Evolutionary conservation across 2,329 filamentous ascomycete genomes (phyloP).

Genomic region (Lasiodiplodia citricola): DNA sequence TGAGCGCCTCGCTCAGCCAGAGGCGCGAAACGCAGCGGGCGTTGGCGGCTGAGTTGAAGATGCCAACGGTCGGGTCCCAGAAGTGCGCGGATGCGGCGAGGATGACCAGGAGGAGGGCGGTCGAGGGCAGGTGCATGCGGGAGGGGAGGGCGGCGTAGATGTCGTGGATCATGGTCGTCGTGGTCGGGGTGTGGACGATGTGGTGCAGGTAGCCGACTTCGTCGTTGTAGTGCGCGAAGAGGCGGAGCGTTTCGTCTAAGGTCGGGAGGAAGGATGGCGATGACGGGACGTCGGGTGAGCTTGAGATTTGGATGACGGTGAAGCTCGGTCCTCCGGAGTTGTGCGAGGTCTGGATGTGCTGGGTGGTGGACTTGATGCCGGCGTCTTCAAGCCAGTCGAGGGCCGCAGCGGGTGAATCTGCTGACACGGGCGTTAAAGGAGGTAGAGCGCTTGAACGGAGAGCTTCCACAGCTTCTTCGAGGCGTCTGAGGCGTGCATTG

Average conservation of each 20-base stretch:
- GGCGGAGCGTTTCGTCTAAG: background rate
- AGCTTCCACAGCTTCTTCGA: background rate
- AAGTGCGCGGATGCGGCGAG: background rate
- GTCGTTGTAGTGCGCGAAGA: background rate
- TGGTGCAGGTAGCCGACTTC: slow-evolving; percentile 5
- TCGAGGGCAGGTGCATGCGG: background rate
- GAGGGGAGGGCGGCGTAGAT: background rate
- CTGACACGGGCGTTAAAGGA: background rate
- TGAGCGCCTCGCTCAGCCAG: background rate
- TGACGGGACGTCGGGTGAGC: background rate
- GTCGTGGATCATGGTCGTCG: background rate
- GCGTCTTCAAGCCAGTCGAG: background rate
- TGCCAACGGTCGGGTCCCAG: background rate
- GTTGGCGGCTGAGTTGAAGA: background rate
- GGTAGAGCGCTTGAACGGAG: background rate
- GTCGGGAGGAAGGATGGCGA: background rate
- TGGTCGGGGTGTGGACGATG: background rate
- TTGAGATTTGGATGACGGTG: background rate
- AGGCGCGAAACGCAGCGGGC: background rate
- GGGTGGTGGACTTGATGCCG: background rate
- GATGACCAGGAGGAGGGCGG: background rate
- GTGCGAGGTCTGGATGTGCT: background rate
- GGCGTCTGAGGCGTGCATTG: background rate
- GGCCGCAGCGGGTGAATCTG: background rate
- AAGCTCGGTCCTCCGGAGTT: background rate